A percentile compares a stretch with the other conserved stretches of the same genome.
phyloP scores from a whole-genome alignment of 495 filamentous ascomycete genomes.

The Lophiostoma macrostomum region DNA sequence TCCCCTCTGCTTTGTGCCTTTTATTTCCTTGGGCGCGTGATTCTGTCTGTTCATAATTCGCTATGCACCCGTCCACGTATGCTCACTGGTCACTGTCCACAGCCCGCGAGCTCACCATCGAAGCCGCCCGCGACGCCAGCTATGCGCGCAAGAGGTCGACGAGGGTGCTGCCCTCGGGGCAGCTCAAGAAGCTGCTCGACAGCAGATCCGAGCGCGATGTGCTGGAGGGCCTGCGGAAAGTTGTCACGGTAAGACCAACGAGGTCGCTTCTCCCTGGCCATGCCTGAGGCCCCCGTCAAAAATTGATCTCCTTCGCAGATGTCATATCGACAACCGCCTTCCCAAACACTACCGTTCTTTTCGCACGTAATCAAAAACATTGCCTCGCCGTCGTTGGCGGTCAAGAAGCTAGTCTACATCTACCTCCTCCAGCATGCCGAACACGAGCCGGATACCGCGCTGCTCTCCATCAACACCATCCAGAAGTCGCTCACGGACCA shows the following conservation, averaged over 20 bases:
- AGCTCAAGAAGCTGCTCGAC: slow-evolving; percentile 92
- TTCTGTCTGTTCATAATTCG: background rate
- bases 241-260: slow-evolving; percentile 68
- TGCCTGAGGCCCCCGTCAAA: background rate
- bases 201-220: slow-evolving; percentile 92
- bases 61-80: slow-evolving; percentile 26
- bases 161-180: slow-evolving; percentile 50
- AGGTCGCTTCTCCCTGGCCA: background rate
- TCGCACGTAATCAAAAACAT: slow-evolving; percentile 96
- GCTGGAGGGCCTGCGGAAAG: slow-evolving; percentile 82
- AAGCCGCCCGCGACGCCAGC: slow-evolving; percentile 68
- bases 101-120: slow-evolving; percentile 94
- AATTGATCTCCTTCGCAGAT: slow-evolving; percentile 56
- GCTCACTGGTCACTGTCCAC: slow-evolving; percentile 32
- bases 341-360: slow-evolving; percentile 71
- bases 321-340: slow-evolving; percentile 84
- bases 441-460: slow-evolving; percentile 86
- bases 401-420: slow-evolving; percentile 97
- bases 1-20: background rate
- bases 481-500: slow-evolving; percentile 93
- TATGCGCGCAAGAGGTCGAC: slow-evolving; percentile 51
- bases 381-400: slow-evolving; percentile 82
- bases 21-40: background rate
- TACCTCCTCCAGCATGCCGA: slow-evolving; percentile 96
- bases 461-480: slow-evolving; percentile 96